These are phyloP conservation scores for Oenanthe sinensis DNA, from an alignment of 129 eudicot genomes.

Conservation along the genomic window DNA sequence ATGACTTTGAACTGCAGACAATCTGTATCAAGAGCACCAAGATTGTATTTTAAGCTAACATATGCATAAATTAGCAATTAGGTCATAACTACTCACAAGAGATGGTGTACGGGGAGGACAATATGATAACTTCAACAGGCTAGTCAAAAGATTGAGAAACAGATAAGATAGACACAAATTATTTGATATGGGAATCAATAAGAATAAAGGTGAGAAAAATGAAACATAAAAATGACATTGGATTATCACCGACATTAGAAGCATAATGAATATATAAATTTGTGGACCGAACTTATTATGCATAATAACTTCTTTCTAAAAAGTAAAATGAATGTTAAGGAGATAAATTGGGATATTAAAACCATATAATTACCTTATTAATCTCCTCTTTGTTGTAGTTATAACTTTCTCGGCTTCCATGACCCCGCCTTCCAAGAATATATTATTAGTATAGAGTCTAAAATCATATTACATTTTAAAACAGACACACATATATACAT, in stretches of 20 bases:
- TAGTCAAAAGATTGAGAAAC: no score
- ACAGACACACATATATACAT: not conserved
- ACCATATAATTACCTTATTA: conserved; percentile 54
- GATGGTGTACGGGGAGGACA: no score
- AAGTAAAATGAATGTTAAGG: not conserved
- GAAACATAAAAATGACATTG: not conserved
- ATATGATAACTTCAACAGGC: no score
- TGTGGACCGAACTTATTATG: not conserved
- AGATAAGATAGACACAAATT: no score
- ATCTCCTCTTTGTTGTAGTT: conserved; percentile 88
- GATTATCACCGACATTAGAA: not conserved
- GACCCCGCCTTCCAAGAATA: conserved; percentile 43
- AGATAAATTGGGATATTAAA: not conserved
- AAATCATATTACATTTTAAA: not conserved
- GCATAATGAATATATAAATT: not conserved
- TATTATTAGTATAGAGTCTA: not conserved
- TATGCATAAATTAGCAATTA: not conserved
- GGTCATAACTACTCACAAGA: no score
- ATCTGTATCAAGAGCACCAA: conserved; percentile 37
- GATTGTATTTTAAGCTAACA: not conserved
- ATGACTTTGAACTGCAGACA: conserved; percentile 73
- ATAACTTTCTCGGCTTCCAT: conserved; percentile 64
- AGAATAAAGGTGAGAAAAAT: not conserved
- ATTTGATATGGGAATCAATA: not conserved
- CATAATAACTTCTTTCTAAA: not conserved